A percentile compares a stretch with the other conserved stretches of the same genome.
phyloP scores from a whole-genome alignment of 2,329 filamentous ascomycete species.

The Colletotrichum sp. region DNA sequence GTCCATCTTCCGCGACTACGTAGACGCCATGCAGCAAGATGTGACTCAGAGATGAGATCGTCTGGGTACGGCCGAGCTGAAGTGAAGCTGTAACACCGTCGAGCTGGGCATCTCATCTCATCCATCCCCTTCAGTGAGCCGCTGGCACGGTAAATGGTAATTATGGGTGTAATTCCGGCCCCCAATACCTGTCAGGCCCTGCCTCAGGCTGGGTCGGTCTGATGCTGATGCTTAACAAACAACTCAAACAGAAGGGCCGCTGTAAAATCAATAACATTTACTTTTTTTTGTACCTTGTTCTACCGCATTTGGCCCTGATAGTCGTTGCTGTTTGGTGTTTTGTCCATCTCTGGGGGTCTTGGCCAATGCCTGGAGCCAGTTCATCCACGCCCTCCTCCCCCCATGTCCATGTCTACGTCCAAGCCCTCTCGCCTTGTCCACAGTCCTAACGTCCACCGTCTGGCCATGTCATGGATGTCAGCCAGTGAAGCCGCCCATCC shows the following conservation, averaged over 20 bases:
- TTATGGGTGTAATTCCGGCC: background rate
- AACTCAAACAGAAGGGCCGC: background rate
- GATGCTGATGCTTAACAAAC: background rate
- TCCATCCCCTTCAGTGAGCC: background rate
- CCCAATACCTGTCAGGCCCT: background rate
- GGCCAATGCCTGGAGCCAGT: constrained; percentile 4
- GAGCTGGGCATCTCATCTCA: background rate
- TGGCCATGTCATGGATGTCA: constrained; percentile 1
- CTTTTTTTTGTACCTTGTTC: background rate
- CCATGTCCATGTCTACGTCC: background rate
- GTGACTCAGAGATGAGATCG: background rate
- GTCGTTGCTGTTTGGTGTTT: background rate
- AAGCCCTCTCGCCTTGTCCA: background rate
- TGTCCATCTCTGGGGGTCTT: background rate
- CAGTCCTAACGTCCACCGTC: constrained; percentile 4
- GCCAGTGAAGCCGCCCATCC: background rate
- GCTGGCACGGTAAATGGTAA: background rate
- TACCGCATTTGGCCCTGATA: background rate
- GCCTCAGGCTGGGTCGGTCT: background rate
- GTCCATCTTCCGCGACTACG: background rate
- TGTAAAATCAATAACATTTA: background rate
- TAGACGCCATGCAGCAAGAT: background rate
- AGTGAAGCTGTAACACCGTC: background rate
- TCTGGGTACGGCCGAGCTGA: background rate
- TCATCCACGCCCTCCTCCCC: constrained; percentile 1